These are phyloP conservation scores for Ceriops zippeliana DNA, from an alignment of 345 rosid genomes.

Conservation along the genomic window DNA sequence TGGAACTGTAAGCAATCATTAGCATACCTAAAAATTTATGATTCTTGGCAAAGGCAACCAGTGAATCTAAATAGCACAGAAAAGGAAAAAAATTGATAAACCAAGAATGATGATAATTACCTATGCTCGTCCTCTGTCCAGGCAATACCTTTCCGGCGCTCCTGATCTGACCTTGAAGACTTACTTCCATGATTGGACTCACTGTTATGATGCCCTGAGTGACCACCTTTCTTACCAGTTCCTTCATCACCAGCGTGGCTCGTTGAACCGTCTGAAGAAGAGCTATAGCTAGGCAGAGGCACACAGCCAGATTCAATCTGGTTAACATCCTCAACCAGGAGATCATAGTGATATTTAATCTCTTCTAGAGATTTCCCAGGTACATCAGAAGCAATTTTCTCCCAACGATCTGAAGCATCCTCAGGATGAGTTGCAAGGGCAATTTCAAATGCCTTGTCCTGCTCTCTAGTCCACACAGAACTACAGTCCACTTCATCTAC, in stretches of 20 bases:
- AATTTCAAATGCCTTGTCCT: conserved; percentile 89
- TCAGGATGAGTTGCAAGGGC: conserved; percentile 67
- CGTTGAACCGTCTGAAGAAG: conserved; percentile 54
- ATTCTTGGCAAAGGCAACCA: not conserved
- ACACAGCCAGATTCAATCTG: conserved; percentile 86
- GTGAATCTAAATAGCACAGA: not conserved
- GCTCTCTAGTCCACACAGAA: conserved; percentile 77
- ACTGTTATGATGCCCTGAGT: conserved; percentile 42
- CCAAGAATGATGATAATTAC: conserved; percentile 1
- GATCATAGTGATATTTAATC: conserved; percentile 69
- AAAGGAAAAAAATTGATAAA: not conserved
- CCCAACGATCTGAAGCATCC: conserved; percentile 60
- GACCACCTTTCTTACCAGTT: conserved; percentile 61
- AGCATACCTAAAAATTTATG: not conserved
- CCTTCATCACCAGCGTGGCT: conserved; percentile 70
- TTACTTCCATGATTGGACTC: conserved; percentile 75
- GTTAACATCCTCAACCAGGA: conserved; percentile 73
- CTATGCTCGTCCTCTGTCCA: conserved; percentile 95
- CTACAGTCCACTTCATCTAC: conserved; percentile 59
- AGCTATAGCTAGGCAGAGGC: conserved; percentile 68
- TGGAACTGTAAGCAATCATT: not conserved
- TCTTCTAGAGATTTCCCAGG: conserved; percentile 79
- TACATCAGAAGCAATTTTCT: conserved; percentile 75
- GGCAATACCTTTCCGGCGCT: conserved; percentile 95
- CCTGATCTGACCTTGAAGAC: conserved; percentile 84